Conservation (phyloP, 140 eudicot species). For the Erigeron philadelphicus region DNA sequence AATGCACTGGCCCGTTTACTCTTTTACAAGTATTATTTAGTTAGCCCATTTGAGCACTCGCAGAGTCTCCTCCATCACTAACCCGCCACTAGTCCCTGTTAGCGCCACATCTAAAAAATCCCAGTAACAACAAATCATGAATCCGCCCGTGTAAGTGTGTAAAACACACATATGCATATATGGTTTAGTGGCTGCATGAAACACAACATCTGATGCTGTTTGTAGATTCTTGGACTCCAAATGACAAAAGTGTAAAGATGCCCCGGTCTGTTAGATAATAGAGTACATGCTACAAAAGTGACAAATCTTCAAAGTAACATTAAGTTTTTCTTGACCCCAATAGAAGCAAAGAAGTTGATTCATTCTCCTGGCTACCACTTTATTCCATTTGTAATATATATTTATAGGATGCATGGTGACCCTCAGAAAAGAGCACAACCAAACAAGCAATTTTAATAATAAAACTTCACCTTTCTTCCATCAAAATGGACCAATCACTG, state of each 20-base stretch:
- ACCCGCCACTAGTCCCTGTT: no score
- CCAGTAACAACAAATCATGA: neutral
- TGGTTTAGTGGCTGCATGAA: constrained; percentile 22
- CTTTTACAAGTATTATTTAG: no score
- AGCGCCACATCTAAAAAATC: neutral
- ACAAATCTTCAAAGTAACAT: constrained; percentile 30
- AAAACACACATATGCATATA: constrained; percentile 12
- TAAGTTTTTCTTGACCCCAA: constrained; percentile 24
- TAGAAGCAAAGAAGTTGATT: constrained; percentile 59
- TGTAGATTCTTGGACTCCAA: constrained; percentile 37
- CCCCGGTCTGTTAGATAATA: neutral
- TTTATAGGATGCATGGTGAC: constrained; percentile 28
- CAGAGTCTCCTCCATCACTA: no score
- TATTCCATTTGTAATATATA: constrained; percentile 34
- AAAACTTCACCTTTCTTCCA: neutral
- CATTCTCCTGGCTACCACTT: constrained; percentile 33
- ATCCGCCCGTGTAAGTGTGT: neutral
- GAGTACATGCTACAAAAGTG: constrained; percentile 37
- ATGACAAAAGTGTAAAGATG: constrained; percentile 33
- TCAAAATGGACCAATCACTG: constrained; percentile 34
- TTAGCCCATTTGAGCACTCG: no score
- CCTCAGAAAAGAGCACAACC: constrained; percentile 19
- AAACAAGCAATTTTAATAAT: constrained; percentile 3
- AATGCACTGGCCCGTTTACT: no score
- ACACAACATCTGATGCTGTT: constrained; percentile 13